Evolutionary conservation across 2,329 filamentous ascomycete genomes (phyloP).

Genomic region (Aspergillus floridensis): DNA sequence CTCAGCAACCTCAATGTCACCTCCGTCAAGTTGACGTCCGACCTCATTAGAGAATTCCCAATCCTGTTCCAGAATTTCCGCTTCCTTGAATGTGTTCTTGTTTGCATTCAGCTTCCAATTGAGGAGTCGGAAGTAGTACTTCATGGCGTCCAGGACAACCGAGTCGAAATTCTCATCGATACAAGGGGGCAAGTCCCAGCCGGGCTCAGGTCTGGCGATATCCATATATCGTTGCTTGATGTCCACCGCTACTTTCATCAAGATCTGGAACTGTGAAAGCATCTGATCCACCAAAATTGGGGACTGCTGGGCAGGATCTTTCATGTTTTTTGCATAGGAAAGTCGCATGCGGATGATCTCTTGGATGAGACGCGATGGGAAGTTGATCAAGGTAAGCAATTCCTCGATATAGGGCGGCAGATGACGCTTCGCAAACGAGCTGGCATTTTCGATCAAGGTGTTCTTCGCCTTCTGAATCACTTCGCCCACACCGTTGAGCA

Average conservation of each 20-base stretch:
- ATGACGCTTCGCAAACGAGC: constrained; percentile 81
- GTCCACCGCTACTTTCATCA: constrained; percentile 84
- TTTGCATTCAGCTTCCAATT: constrained; percentile 98
- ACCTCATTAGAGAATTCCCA: constrained; percentile 98
- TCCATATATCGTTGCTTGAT: constrained; percentile 87
- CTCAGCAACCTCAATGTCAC: constrained; percentile 94
- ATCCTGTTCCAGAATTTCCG: constrained; percentile 93
- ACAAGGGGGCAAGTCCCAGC: constrained; percentile 93
- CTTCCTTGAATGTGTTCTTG: constrained; percentile 99
- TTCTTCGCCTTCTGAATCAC: constrained; percentile 93
- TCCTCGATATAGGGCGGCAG: constrained; percentile 96
- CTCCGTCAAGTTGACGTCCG: constrained; percentile 83
- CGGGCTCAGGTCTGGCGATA: constrained; percentile 81
- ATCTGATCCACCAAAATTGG: constrained; percentile 95
- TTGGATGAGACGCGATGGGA: constrained; percentile 90
- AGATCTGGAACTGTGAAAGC: constrained; percentile 92
- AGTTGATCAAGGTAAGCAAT: constrained; percentile 92
- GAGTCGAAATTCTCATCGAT: constrained; percentile 96
- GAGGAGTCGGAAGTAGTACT: constrained; percentile 97
- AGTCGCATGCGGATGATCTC: constrained; percentile 92
- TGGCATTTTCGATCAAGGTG: constrained; percentile 82
- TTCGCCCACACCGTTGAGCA: constrained; percentile 76
- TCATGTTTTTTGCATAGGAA: constrained; percentile 91
- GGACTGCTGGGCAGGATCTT: constrained; percentile 88
- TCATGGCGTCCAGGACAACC: constrained; percentile 86